Percentiles rank a stretch among this genome's conserved stretches.
These are phyloP conservation scores for Lepiota venenata DNA, from an alignment of 768 basidiomycete genomes.

Conservation along the genomic window DNA sequence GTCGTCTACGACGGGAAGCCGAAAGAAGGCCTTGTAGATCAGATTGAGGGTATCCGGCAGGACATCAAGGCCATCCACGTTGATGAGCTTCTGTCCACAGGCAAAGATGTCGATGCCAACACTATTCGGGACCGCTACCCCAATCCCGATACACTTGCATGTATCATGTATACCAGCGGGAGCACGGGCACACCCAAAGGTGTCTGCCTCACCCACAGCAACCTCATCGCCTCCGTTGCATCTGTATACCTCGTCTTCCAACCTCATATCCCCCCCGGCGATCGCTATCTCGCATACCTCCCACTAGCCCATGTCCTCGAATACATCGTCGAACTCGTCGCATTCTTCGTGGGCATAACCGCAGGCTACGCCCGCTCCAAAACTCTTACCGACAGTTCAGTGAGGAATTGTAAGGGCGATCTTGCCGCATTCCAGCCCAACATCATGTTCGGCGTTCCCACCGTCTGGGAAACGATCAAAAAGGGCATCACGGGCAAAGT, in stretches of 20 bases:
- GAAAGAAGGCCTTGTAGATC: constrained; percentile 40
- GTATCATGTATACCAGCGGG: constrained; percentile 64
- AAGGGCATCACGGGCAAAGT: constrained; percentile 82
- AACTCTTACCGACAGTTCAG: constrained; percentile 82
- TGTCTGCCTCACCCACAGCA: constrained; percentile 76
- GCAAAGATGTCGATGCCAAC: constrained; percentile 33
- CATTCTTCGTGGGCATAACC: constrained; percentile 66
- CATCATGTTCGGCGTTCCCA: constrained; percentile 85
- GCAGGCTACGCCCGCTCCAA: constrained; percentile 82
- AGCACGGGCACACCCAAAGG: constrained; percentile 88
- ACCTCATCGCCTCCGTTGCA: constrained; percentile 73
- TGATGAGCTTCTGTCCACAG: constrained; percentile 60
- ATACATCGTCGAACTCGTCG: constrained; percentile 76
- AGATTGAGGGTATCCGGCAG: constrained; percentile 45
- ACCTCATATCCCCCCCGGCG: constrained; percentile 45
- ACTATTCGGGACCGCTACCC: constrained; percentile 39
- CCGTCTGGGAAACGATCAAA: constrained; percentile 87
- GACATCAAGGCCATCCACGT: constrained; percentile 53
- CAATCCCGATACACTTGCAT: constrained; percentile 28
- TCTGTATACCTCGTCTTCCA: constrained; percentile 62
- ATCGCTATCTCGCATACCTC: constrained; percentile 76
- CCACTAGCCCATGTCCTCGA: constrained; percentile 89
- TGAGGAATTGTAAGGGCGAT: constrained; percentile 74
- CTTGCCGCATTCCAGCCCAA: constrained; percentile 69
- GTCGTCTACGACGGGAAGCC: constrained; percentile 81